A percentile compares a stretch with the other conserved stretches of the same genome.
Evolutionary conservation across 2,329 filamentous ascomycete genomes (phyloP).

Genomic region (Nemania serpens): DNA sequence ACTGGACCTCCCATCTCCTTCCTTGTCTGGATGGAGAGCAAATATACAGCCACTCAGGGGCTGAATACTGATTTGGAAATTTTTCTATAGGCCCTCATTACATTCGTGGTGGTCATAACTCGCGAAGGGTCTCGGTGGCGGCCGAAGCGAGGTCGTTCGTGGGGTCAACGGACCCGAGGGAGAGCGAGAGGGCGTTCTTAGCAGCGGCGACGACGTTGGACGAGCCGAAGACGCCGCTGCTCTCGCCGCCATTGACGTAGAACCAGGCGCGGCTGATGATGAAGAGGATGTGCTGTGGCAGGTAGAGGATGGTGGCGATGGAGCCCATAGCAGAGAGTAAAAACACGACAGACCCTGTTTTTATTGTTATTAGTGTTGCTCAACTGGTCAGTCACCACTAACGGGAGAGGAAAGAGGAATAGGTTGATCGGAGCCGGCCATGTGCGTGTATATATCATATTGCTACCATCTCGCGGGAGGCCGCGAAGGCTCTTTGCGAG

Average conservation of each 20-base stretch:
- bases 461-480: too few relatives aligned
- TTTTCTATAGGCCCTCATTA: neutral
- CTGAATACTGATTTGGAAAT: neutral
- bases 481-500: neutral
- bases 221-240: constrained; percentile 25
- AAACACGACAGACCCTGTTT: constrained; percentile 84
- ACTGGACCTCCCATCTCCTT: neutral
- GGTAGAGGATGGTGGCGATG: constrained; percentile 87
- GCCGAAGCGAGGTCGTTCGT: constrained; percentile 38
- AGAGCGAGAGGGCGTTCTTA: constrained; percentile 49
- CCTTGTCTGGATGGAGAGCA: neutral
- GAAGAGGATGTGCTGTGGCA: constrained; percentile 85
- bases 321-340: constrained; percentile 84
- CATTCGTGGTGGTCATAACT: constrained; percentile 42
- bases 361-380: neutral
- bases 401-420: neutral
- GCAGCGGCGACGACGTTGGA: constrained; percentile 47
- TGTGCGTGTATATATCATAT: neutral
- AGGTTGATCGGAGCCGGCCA: neutral
- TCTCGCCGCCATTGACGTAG: constrained; percentile 84
- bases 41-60: neutral
- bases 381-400: too few relatives aligned
- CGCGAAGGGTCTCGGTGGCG: constrained; percentile 40
- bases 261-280: constrained; percentile 88
- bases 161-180: constrained; percentile 42